phyloP scores from a whole-genome alignment of 352 stramenopile genomes.

The Phytophthora hybrid region DNA sequence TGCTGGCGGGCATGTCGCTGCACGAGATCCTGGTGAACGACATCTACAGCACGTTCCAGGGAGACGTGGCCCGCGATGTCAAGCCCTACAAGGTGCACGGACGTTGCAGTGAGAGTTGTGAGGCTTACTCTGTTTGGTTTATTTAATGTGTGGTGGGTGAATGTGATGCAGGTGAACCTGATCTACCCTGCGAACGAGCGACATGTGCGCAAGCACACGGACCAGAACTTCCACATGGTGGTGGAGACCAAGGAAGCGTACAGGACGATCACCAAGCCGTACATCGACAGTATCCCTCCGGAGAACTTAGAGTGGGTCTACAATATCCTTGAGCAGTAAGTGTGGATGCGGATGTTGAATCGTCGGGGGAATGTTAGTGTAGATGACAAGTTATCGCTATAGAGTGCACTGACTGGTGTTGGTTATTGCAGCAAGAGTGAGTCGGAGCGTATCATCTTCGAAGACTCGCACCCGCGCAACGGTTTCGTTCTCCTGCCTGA shows the following conservation, averaged over 20 bases:
- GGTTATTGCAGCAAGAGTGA: constrained; percentile 70
- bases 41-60: constrained; percentile 84
- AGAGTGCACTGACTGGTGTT: constrained; percentile 8
- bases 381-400: not conserved
- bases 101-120: not conserved
- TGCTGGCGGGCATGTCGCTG: constrained; percentile 71
- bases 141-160: not conserved
- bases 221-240: constrained; percentile 86
- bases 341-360: not conserved
- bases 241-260: constrained; percentile 86
- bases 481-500: constrained; percentile 87
- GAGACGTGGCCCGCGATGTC: constrained; percentile 67
- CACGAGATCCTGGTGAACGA: constrained; percentile 81
- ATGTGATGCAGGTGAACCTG: constrained; percentile 64
- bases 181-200: constrained; percentile 84
- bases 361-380: not conserved
- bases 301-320: constrained; percentile 90
- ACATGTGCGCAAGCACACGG: constrained; percentile 86
- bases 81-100: constrained; percentile 76
- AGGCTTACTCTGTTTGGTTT: not conserved
- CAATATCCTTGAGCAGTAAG: constrained; percentile 91
- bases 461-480: constrained; percentile 65
- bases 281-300: constrained; percentile 76
- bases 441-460: constrained; percentile 81
- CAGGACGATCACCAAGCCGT: constrained; percentile 72